Percentiles rank a stretch among this genome's conserved stretches.
These are phyloP conservation scores for Lipomyces mesembrius DNA, from an alignment of 805 yeast species.

Conservation along the genomic window DNA sequence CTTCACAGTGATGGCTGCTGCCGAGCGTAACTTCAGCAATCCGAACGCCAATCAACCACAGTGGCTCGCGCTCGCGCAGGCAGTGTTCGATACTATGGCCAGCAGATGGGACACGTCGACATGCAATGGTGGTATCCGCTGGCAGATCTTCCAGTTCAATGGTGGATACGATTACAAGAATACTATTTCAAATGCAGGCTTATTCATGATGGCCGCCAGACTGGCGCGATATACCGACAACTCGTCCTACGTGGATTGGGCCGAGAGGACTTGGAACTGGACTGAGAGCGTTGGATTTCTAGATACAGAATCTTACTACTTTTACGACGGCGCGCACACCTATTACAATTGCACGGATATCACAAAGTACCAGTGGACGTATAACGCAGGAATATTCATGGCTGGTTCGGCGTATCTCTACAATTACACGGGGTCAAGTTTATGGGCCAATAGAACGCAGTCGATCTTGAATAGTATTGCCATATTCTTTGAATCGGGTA, in stretches of 20 bases:
- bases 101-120: slow-evolving; percentile 75
- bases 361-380: slow-evolving; percentile 76
- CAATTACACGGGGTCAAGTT: slow-evolving; percentile 66
- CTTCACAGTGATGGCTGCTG: slow-evolving; percentile 86
- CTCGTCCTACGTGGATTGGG: slow-evolving; percentile 69
- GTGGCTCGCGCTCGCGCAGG: slow-evolving; percentile 86
- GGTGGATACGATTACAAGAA: slow-evolving; percentile 92
- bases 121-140: slow-evolving; percentile 89
- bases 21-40: slow-evolving; percentile 81
- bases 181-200: slow-evolving; percentile 79
- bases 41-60: slow-evolving; percentile 63
- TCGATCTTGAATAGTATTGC: slow-evolving; percentile 59
- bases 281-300: slow-evolving; percentile 55
- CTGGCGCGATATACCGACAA: slow-evolving; percentile 78
- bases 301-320: slow-evolving; percentile 40
- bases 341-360: slow-evolving; percentile 69
- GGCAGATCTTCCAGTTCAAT: slow-evolving; percentile 97
- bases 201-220: slow-evolving; percentile 81
- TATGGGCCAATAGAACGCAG: slow-evolving; percentile 69
- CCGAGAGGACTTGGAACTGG: slow-evolving; percentile 77
- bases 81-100: slow-evolving; percentile 88
- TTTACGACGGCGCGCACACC: slow-evolving; percentile 58
- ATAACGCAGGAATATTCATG: slow-evolving; percentile 79
- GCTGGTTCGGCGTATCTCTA: slow-evolving; percentile 82
- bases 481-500: slow-evolving; percentile 52